Percentiles rank a stretch among this genome's conserved stretches.
Evolutionary conservation across 2,329 filamentous ascomycete species (phyloP).

Genomic region (Pseudogymnoascus sp.): DNA sequence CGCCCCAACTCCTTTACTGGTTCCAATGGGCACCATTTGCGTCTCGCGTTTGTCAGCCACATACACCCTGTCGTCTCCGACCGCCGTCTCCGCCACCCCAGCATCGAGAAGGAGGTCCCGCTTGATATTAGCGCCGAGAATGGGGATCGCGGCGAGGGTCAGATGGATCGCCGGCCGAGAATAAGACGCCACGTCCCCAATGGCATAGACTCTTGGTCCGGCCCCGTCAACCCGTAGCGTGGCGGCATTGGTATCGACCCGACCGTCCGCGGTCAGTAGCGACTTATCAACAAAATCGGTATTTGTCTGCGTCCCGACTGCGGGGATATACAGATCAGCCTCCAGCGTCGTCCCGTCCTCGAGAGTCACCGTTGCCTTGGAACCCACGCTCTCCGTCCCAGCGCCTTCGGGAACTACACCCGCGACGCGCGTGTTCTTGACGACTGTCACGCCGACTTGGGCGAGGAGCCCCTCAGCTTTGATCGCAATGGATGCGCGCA

Average conservation of each 20-base stretch:
- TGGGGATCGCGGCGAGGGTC: conserved; percentile 34
- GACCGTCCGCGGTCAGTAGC: conserved; percentile 30
- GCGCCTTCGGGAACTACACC: conserved; percentile 26
- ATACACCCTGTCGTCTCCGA: conserved; percentile 30
- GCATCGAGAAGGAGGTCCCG: conserved; percentile 38
- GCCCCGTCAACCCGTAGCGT: conserved; percentile 33
- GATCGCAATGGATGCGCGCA: conserved; percentile 32
- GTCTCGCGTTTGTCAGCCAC: conserved; percentile 37
- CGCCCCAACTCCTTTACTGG: conserved; percentile 37
- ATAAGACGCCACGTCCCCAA: conserved; percentile 38
- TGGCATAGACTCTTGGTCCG: conserved; percentile 36
- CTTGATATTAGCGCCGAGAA: conserved; percentile 41
- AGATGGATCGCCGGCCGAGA: conserved; percentile 36
- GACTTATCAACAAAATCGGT: conserved; percentile 31
- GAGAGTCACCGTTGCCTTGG: conserved; percentile 32
- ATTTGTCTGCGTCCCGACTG: conserved; percentile 36
- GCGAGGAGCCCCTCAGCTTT: conserved; percentile 36
- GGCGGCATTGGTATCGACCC: conserved; percentile 31
- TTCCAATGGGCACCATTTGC: conserved; percentile 41
- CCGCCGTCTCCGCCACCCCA: conserved; percentile 17
- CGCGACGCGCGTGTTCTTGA: conserved; percentile 35
- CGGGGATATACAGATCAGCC: conserved; percentile 42
- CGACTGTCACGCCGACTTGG: conserved; percentile 39
- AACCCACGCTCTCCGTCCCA: conserved; percentile 24
- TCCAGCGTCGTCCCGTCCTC: conserved; percentile 32